Base-by-base conservation (phyloP, 306 rosid species). In the Malus fusca region DNA sequence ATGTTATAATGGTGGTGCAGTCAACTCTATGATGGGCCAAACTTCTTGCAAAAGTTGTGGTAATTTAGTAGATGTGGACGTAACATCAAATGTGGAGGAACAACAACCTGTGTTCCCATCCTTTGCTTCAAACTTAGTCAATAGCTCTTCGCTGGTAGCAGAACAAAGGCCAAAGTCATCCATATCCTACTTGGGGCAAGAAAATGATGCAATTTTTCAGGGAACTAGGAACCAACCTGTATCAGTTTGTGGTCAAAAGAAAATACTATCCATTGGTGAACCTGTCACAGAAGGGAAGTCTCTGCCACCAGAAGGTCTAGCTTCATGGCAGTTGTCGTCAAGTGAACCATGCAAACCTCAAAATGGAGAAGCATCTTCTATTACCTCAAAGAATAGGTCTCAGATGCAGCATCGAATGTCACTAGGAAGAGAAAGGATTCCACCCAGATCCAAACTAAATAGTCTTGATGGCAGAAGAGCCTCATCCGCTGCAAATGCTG, bases 11-110 rank as follows among this genome's bases (percentile, higher is more conserved):
- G 73, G 82, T 8, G 8, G 73, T 79, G 43, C 82, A 6, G 8
- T 84, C 63, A 68, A 82, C 44, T 77, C 82, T 75, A 81, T 76
- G 81, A 72, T 77, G 66, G 88, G 89, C 61, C 88, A 87, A 64
- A 55, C 87, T 69, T 91, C 97, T 64, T 93, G 96, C 80, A 78
- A 78, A 85, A 91, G 65, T 78, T 91, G 89, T 77, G 91, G 91
- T 59, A 88, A 85, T 84, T 58, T 82, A 66, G 75, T 85, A 35
- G 89, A 87, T 81, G 83, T 81, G 44, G 84, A 80, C 46, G 77
- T 78, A 77, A 78, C 75, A 65, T 80, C 66, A 3, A 83, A 75
- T 66, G 74, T 73, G 69, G 90, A 79, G 68, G 85, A 79, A 43
- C 83, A 76, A 14, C 77, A 81, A 0, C 69, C 53, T 53, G 79